Conservation (phyloP, 75 land plant species). For the Cupressus sempervirens region DNA sequence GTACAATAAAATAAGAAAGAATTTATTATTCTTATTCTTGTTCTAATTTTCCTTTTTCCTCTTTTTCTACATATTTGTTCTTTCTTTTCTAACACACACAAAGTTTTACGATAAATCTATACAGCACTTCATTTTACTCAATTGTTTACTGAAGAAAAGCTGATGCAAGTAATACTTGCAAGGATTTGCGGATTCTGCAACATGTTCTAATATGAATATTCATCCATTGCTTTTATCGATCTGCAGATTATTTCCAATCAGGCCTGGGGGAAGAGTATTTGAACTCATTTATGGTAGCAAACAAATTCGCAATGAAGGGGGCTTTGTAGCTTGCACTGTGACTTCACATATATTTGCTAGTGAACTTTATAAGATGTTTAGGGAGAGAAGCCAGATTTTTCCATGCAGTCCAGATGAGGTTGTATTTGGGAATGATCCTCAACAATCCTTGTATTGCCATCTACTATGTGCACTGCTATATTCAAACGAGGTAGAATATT, state of each 20-base stretch:
- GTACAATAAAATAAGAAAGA: no score
- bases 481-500: slow-evolving; percentile 37
- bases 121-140: no score
- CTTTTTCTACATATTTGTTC: no score
- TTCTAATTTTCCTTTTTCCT: no score
- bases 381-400: slow-evolving; percentile 22
- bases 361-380: slow-evolving; percentile 28
- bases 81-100: no score
- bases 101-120: no score
- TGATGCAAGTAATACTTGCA: no score
- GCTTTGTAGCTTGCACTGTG: slow-evolving; percentile 37
- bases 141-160: no score
- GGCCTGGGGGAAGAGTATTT: slow-evolving; percentile 30
- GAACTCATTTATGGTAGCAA: slow-evolving; percentile 33
- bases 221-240: background rate
- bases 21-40: no score
- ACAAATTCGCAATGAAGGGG: slow-evolving; percentile 24
- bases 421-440: slow-evolving; percentile 35
- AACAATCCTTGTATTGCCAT: slow-evolving; percentile 61
- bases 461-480: slow-evolving; percentile 47
- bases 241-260: slow-evolving; percentile 46
- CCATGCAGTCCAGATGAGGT: slow-evolving; percentile 66
- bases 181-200: background rate
- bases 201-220: background rate
- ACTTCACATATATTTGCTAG: slow-evolving; percentile 46